A percentile compares a stretch with the other conserved stretches of the same genome.
phyloP scores from a whole-genome alignment of 768 basidiomycete genomes.

The Leccinum uliginosum region DNA sequence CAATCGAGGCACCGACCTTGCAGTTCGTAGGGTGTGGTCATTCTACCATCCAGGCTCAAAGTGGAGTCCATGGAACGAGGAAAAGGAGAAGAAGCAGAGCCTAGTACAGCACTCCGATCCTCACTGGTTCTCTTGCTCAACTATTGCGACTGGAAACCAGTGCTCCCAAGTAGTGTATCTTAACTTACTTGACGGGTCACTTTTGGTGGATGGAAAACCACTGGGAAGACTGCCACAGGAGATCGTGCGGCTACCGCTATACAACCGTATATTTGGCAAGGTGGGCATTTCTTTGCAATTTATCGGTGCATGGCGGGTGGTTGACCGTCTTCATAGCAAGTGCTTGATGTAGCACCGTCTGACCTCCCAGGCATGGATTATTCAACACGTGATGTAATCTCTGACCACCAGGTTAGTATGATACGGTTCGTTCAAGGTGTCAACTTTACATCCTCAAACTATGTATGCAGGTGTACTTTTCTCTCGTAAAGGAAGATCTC shows the following conservation, averaged over 20 bases:
- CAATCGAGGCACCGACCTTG: slow-evolving; percentile 12
- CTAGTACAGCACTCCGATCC: neutral
- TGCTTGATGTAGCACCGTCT: slow-evolving; percentile 15
- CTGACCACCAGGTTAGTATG: slow-evolving; percentile 16
- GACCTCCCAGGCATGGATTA: slow-evolving; percentile 22
- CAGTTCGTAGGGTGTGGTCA: neutral
- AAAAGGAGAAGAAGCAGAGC: too few species aligned
- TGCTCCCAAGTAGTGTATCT: slow-evolving; percentile 21
- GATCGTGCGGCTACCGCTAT: slow-evolving; percentile 17
- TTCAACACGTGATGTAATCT: slow-evolving; percentile 14
- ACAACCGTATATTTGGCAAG: slow-evolving; percentile 15
- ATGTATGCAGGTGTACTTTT: slow-evolving; percentile 19
- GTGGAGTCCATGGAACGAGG: neutral
- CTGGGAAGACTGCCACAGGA: slow-evolving; percentile 20
- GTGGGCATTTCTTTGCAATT: slow-evolving; percentile 4
- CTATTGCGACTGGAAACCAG: slow-evolving; percentile 1
- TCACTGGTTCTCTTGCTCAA: slow-evolving; percentile 19
- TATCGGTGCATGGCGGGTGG: too few species aligned
- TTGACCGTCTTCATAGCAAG: slow-evolving; percentile 12
- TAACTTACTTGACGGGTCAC: slow-evolving; percentile 21
- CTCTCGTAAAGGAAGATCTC: slow-evolving; percentile 11
- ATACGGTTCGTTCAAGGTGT: neutral
- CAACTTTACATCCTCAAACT: neutral
- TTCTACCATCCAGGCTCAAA: neutral
- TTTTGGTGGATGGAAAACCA: slow-evolving; percentile 23